Evolutionary conservation across 495 filamentous ascomycete genomes (phyloP), one percentile per base, ranked within the genome.

Genomic region (Antarctomyces pellizariae): DNA sequence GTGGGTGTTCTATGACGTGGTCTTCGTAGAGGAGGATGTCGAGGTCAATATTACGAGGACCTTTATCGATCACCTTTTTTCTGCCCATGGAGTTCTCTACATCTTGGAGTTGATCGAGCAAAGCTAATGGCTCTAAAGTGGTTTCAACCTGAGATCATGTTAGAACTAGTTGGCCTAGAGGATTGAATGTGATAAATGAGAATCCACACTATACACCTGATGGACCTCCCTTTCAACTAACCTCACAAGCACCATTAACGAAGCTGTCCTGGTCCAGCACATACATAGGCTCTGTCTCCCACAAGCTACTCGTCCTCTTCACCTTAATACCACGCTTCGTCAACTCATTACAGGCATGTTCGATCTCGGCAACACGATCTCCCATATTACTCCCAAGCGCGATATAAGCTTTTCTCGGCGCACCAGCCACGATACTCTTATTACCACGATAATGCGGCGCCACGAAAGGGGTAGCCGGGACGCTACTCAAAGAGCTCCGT

Each of bases 231-330:
- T 17, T 14, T 12, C 26, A 31, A 54, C 61, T 43, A 36, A 92
- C 86, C 69, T 97, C 78, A 46, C 80, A 91, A 29, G 71, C 82
- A 17, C 82, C 86, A 44, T 97, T 97, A 21, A 95, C 50, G 40
- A 95, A 97, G 10, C 67, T 61, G 32, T 65, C 66, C 44, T 97
- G 86, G 40, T 91, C 71, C 35, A 73, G 50, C 36, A 92, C 71
- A 51, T 97, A 95, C 86, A 97, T 97, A 13, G 86, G 76, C 33
- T 76, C 67, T 4, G 84, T 97, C 52, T 95, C 79, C 56, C 84
- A 97, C 19, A 97, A 56, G 29, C 69, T 67, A 43, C 86, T 93
- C 0, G 84, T 92, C 38, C 71, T 53, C 29, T 65, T 60, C 20
- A 97, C 61, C 31, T 52, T 64, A 45, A 95, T 77, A 25, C 60